Evolutionary conservation across 805 yeast genomes (phyloP).

Genomic region (Candida gorgasii): DNA sequence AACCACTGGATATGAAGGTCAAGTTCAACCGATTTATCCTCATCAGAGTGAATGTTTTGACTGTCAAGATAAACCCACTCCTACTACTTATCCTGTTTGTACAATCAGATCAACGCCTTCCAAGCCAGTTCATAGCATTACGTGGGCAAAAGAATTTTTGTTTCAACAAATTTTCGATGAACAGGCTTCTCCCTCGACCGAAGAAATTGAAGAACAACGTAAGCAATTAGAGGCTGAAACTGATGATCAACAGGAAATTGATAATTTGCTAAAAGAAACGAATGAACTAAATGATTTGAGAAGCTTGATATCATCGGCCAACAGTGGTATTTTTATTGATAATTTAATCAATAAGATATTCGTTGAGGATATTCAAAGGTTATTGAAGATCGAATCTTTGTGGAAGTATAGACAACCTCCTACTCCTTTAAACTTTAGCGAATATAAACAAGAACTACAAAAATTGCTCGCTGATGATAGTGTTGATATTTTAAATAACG

Average conservation of each 20-base stretch:
- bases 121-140: slow-evolving; percentile 92
- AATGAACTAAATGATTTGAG: slow-evolving; percentile 56
- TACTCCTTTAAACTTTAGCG: slow-evolving; percentile 49
- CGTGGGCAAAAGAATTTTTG: slow-evolving; percentile 94
- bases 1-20: slow-evolving; percentile 93
- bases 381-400: slow-evolving; percentile 66
- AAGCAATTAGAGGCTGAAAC: slow-evolving; percentile 45
- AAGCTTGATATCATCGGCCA: slow-evolving; percentile 15
- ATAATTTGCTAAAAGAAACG: slow-evolving; percentile 62
- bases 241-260: slow-evolving; percentile 63
- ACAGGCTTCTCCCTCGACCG: slow-evolving; percentile 25
- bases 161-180: slow-evolving; percentile 78
- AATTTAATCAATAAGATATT: slow-evolving; percentile 63
- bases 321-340: slow-evolving; percentile 21
- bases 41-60: slow-evolving; percentile 88
- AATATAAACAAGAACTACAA: slow-evolving; percentile 14
- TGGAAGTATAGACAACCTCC: slow-evolving; percentile 80
- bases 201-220: slow-evolving; percentile 23
- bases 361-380: slow-evolving; percentile 73
- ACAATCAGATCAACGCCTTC: slow-evolving; percentile 97
- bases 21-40: slow-evolving; percentile 88
- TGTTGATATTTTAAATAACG: slow-evolving; percentile 25
- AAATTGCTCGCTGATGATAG: slow-evolving; percentile 4
- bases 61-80: slow-evolving; percentile 83
- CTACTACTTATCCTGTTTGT: slow-evolving; percentile 92